Base-by-base conservation (phyloP, 2,329 filamentous ascomycete species). In the Rhynchosporium secalis region DNA sequence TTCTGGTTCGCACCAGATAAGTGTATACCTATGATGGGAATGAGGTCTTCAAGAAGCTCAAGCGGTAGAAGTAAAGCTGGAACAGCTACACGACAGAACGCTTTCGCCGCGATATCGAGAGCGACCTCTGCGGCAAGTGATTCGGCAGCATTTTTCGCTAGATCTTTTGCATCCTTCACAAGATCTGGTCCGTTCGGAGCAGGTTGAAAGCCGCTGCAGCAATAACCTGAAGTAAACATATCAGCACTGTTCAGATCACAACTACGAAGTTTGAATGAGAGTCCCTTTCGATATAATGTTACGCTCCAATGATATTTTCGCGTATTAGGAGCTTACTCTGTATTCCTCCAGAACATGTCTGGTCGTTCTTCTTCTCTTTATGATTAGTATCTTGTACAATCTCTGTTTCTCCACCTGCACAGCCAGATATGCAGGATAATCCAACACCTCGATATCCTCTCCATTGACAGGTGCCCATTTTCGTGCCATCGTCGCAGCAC, bases 81-180 rank as follows among this genome's bases (percentile, higher is more conserved):
- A 5, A 76, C 69, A 4, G 74, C 74, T 20, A 75, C 56, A 12
- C 74, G 57, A 62, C 74, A 76, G 57, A 76, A 75, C 1, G 70
- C 73, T 49, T 73, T 76, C 0, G 75, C 73, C 12, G 74, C 74
- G 46, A 75, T 62, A 46, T 76, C 74, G 0, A 75, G 61, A 4
- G 73, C 74, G 12, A 66, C 65, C 10, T 73, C 58, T 49, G 73
- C 72, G 1, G 73, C 74, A 0, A 66, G 66, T 6, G 64, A 65
- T 43, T 71, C 66, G 6, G 72, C 72, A 0, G 66, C 67, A 33
- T 62, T 69, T 45, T 71, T 70, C 8, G 69, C 72, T 20, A 63
- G 65, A 45, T 74, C 70, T 46, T 64, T 61, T 10, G 65, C 66
- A 9, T 70, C 63, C 2, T 62, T 58, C 31, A 47, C 56, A 5